A percentile compares a stretch with the other conserved stretches of the same genome.
These are phyloP conservation scores for Ogataea pignaliae DNA, from an alignment of 805 yeast species.

Conservation along the genomic window DNA sequence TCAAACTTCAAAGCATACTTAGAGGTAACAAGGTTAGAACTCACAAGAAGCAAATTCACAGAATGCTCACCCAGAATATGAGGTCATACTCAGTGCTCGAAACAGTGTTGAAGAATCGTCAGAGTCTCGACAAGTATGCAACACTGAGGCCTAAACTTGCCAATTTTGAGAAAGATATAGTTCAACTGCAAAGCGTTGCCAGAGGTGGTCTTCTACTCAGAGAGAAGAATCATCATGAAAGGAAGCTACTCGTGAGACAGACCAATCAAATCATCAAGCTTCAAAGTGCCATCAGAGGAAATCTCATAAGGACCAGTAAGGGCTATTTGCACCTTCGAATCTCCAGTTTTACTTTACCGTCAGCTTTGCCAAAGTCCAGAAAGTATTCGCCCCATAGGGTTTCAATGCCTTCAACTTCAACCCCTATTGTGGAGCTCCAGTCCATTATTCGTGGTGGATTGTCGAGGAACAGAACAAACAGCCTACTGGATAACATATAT, in stretches of 20 bases:
- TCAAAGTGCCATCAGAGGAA: slow-evolving; percentile 44
- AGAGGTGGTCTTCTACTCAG: slow-evolving; percentile 29
- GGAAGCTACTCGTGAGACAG: slow-evolving; percentile 18
- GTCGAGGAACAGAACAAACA: slow-evolving; percentile 37
- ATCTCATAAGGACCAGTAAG: slow-evolving; percentile 23
- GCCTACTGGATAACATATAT: slow-evolving; percentile 37
- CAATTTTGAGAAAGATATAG: slow-evolving; percentile 18
- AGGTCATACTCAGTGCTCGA: slow-evolving; percentile 37
- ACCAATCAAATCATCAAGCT: slow-evolving; percentile 26
- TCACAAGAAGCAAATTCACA: slow-evolving; percentile 19
- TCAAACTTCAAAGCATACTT: slow-evolving; percentile 43
- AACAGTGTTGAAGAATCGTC: slow-evolving; percentile 31
- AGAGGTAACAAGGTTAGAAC: slow-evolving; percentile 43
- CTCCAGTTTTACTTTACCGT: too few species aligned
- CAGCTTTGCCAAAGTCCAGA: slow-evolving; percentile 2
- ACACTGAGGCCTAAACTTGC: slow-evolving; percentile 13
- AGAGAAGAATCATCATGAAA: slow-evolving; percentile 12
- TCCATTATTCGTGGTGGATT: slow-evolving; percentile 42
- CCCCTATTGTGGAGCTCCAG: slow-evolving; percentile 1
- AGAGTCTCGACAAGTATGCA: slow-evolving; percentile 16
- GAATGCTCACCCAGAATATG: slow-evolving; percentile 15
- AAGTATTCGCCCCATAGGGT: not conserved
- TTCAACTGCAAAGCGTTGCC: slow-evolving; percentile 31
- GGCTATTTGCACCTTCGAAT: not conserved
- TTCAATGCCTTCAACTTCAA: not conserved